Evolutionary conservation across 768 basidiomycete species (phyloP), one percentile per base, ranked within the genome.

Genomic region (Podaxis sp.): DNA sequence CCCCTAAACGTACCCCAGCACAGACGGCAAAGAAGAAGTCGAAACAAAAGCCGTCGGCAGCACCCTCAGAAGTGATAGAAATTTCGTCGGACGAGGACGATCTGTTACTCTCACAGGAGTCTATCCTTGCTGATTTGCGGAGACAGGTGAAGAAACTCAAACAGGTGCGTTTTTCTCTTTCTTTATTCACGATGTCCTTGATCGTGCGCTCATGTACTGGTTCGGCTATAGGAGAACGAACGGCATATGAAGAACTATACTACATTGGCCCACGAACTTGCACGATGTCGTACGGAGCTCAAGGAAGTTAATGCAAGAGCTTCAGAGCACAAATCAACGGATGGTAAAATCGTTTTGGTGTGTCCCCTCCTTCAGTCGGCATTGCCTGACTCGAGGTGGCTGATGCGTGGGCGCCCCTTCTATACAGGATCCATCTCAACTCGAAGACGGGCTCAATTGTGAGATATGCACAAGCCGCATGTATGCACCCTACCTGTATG

Each of bases 401-500:
- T 53, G 37, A 11, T 24, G 52, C 25, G 19, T 46, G 40, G 37
- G 57, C 47, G 24, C 24, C 25, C 36, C 47, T 29, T 22, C 17
- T 4, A 9, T 49, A 12, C 52, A 85, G 85, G 75, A 80, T 63
- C 25, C 73, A n/a, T 66, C 72, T 0, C 66, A 79, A 38, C 63
- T 91, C 0, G 83, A 85, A 33, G 88, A 90, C 25, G 68, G 78
- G 51, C 70, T 85, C 12, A 77, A 73, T 46, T 92, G 90, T 68
- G 87, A 87, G 63, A 82, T 92, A 46, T 92, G 90, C 69, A 79
- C 82, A 0, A 63, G 72, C 46, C 80, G 79, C 61, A 84, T 91
- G 83, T 89, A 87, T 86, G 75, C 76, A 7, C 89, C 90, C 0
- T 87, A 83, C 66, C 78, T 81, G 89, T 90, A 66, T 46, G 87